Evolutionary conservation across 805 yeast species (phyloP).

Genomic region (Suhomyces pyralidae): DNA sequence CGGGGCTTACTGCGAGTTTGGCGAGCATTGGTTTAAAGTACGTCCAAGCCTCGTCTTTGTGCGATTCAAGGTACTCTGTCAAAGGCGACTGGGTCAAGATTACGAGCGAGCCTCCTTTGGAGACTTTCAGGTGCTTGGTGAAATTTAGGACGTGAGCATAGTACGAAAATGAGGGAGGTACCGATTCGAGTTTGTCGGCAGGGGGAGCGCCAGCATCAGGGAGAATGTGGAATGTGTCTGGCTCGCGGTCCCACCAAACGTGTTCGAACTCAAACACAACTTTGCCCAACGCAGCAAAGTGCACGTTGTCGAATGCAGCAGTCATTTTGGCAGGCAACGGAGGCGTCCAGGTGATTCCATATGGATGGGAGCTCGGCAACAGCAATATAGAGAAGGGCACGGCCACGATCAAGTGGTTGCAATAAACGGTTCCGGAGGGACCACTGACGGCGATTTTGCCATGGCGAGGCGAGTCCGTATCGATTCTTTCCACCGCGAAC

Average conservation of each 20-base stretch:
- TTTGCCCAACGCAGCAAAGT: constrained; percentile 42
- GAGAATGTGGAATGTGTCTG: constrained; percentile 45
- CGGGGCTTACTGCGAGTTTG: constrained; percentile 18
- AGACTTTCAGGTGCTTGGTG: constrained; percentile 36
- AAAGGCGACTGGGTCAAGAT: constrained; percentile 70
- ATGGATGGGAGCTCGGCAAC: constrained; percentile 31
- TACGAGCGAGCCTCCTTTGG: constrained; percentile 51
- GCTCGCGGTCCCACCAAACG: constrained; percentile 42
- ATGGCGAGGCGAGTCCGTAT: constrained; percentile 16
- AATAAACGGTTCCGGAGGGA: constrained; percentile 25
- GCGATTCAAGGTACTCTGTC: constrained; percentile 55
- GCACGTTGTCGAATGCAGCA: constrained; percentile 23
- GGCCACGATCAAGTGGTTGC: constrained; percentile 66
- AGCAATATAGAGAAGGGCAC: constrained; percentile 73
- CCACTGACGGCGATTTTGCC: constrained; percentile 21
- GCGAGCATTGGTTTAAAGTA: constrained; percentile 54
- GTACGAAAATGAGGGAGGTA: constrained; percentile 50
- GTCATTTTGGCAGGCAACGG: constrained; percentile 45
- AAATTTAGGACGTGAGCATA: constrained; percentile 65
- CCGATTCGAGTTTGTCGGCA: constrained; percentile 4
- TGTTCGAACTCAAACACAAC: constrained; percentile 40
- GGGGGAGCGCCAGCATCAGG: constrained; percentile 20
- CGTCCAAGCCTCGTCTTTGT: constrained; percentile 54
- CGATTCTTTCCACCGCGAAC: constrained; percentile 18
- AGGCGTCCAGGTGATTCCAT: constrained; percentile 56